Evolutionary conservation across 306 rosid species (phyloP), one percentile per base, ranked within the genome.

Genomic region (Begonia peltatifolia): DNA sequence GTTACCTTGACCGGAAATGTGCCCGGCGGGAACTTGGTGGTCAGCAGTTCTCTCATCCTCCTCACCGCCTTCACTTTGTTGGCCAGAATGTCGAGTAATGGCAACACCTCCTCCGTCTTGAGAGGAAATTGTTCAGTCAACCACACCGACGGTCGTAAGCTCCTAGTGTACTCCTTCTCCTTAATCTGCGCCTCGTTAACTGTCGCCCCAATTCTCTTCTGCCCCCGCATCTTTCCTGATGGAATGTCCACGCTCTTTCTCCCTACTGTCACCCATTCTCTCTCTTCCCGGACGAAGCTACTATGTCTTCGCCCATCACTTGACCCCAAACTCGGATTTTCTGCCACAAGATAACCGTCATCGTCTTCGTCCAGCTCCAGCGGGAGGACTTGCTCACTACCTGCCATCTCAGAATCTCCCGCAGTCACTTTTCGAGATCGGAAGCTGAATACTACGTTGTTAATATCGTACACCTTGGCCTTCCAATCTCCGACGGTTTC

Each of bases 11-110:
- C 99, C 68, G 99, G 99, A 22, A 90, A 90, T 8, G 76, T 78
- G 0, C 93, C 95, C 75, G 94, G 75, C 71, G 99, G 99, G 67
- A 90, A 86, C 71, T 83, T 90, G 14, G 99, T 80, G 52, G 99
- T 90, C 38, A 90, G 95, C 55, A 90, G 54, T 71, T 90, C 99
- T 47, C 99, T 75, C 83, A 90, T 76, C 64, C 99, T 70, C 68
- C 94, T 72, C 15, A 90, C 93, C 0, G 99, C 99, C 46, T 90
- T 90, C 20, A 90, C 99, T 67, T 86, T 90, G 72, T 72, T 90
- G 0, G 99, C 96, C 59, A 90, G 64, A 41, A 90, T 90, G 68
- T 90, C 99, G 0, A 90, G 80, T 15, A 90, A 63, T 47, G 99
- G 99, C 67, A 90, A 41, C 1, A 90, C 65, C 75, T 90, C 95